phyloP scores from a whole-genome alignment of 345 rosid species.

The Cochlearia excelsa region DNA sequence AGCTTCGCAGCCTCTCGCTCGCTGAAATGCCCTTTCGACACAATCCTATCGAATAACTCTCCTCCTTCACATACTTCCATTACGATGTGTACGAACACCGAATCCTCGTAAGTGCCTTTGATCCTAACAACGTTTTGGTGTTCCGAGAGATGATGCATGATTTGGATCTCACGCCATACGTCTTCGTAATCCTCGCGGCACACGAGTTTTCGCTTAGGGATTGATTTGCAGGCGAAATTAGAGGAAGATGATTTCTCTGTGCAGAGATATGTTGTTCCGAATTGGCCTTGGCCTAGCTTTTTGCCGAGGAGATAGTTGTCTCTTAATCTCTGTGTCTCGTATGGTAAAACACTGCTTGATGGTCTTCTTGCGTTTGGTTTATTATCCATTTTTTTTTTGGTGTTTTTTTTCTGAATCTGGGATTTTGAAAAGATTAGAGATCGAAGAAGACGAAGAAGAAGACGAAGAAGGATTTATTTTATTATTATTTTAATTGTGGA shows the following conservation, averaged over 20 bases:
- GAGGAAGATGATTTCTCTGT: conserved; percentile 53
- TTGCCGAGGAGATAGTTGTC: conserved; percentile 79
- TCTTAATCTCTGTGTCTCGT: conserved; percentile 73
- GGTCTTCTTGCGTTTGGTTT: conserved; percentile 34
- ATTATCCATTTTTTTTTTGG: no score
- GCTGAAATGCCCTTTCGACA: conserved; percentile 87
- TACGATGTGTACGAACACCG: conserved; percentile 86
- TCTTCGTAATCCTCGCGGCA: conserved; percentile 95
- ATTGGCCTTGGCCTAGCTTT: conserved; percentile 94
- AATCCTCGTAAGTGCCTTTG: conserved; percentile 86
- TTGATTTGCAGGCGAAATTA: conserved; percentile 83
- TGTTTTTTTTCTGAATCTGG: background rate
- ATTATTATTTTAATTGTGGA: no score
- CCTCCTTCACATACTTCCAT: conserved; percentile 98
- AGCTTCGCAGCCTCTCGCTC: conserved; percentile 85
- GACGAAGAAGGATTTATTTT: conserved; percentile 16
- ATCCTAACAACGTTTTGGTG: conserved; percentile 79
- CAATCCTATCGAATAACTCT: conserved; percentile 92
- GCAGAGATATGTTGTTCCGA: conserved; percentile 83
- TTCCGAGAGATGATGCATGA: conserved; percentile 95
- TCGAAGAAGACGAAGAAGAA: background rate
- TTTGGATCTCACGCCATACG: conserved; percentile 97
- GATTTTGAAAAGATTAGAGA: conserved; percentile 1
- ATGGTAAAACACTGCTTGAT: conserved; percentile 61
- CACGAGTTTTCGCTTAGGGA: conserved; percentile 82